Percentiles rank a stretch among this genome's conserved stretches.
Conservation (phyloP, 1,139 yeast species). For the Pichia sp. region DNA sequence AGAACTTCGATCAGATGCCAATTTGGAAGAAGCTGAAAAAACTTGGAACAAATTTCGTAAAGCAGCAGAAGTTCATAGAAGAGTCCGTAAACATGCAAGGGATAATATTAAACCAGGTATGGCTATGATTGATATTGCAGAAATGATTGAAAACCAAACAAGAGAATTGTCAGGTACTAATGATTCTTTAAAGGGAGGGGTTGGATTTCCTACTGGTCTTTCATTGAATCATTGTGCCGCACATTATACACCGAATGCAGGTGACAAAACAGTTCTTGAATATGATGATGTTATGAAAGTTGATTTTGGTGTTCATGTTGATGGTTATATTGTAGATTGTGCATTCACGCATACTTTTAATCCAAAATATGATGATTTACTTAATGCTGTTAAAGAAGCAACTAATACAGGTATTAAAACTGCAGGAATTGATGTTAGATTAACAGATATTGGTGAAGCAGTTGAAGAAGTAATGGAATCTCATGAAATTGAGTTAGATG, state of each 20-base stretch:
- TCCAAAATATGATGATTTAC: conserved; percentile 69
- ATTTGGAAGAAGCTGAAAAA: conserved; percentile 44
- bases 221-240: conserved; percentile 94
- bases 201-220: conserved; percentile 96
- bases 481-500: conserved; percentile 85
- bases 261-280: conserved; percentile 72
- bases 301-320: conserved; percentile 94
- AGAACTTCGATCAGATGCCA: conserved; percentile 73
- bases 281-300: conserved; percentile 95
- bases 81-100: conserved; percentile 78
- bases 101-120: conserved; percentile 80
- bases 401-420: conserved; percentile 89
- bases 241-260: conserved; percentile 95
- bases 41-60: conserved; percentile 86
- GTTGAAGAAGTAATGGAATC: conserved; percentile 97
- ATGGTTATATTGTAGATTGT: conserved; percentile 92
- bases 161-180: conserved; percentile 56
- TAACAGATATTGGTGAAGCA: conserved; percentile 93
- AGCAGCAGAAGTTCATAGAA: conserved; percentile 92
- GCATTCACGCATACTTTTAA: conserved; percentile 92
- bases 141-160: conserved; percentile 78
- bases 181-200: conserved; percentile 72
- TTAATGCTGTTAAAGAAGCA: conserved; percentile 84
- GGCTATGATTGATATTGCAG: conserved; percentile 86
- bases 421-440: conserved; percentile 92